A percentile compares a stretch with the other conserved stretches of the same genome.
Conservation (phyloP, 2,329 filamentous ascomycete species). For the Xylaria sp. region DNA sequence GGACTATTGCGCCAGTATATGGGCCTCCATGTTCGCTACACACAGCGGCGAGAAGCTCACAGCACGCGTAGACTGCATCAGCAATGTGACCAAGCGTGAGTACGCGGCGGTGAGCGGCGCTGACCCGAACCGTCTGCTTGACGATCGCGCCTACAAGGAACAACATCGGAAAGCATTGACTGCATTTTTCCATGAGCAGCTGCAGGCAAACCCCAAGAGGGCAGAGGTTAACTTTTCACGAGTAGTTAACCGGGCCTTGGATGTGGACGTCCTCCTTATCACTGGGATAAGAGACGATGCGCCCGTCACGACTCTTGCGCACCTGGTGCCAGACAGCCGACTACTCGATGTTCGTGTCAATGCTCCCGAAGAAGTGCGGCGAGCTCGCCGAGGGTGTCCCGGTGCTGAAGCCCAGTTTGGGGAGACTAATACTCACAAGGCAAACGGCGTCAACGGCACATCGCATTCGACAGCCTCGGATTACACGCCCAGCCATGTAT, state of each 20-base stretch:
- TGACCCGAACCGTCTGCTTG: constrained; percentile 43
- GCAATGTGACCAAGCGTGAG: constrained; percentile 51
- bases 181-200: constrained; percentile 44
- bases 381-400: constrained; percentile 32
- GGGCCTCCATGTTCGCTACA: constrained; percentile 39
- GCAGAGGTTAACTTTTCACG: constrained; percentile 47
- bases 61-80: constrained; percentile 49
- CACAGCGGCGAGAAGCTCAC: constrained; percentile 28
- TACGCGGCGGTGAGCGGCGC: constrained; percentile 48
- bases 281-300: constrained; percentile 59
- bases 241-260: constrained; percentile 37
- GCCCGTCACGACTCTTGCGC: constrained; percentile 49
- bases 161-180: constrained; percentile 50
- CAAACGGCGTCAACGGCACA: constrained; percentile 9
- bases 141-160: constrained; percentile 57
- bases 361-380: constrained; percentile 36
- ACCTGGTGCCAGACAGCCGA: constrained; percentile 47
- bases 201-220: constrained; percentile 39
- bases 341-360: constrained; percentile 50
- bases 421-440: constrained; percentile 20
- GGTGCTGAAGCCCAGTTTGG: constrained; percentile 8
- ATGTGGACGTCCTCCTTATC: constrained; percentile 53
- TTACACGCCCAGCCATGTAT: constrained; percentile 42
- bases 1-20: constrained; percentile 52
- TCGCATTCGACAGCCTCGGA: constrained; percentile 18